A percentile compares a stretch with the other conserved stretches of the same genome.
These are phyloP conservation scores for Penicillium janthinellum DNA, from an alignment of 2,329 filamentous ascomycete species.

Conservation along the genomic window DNA sequence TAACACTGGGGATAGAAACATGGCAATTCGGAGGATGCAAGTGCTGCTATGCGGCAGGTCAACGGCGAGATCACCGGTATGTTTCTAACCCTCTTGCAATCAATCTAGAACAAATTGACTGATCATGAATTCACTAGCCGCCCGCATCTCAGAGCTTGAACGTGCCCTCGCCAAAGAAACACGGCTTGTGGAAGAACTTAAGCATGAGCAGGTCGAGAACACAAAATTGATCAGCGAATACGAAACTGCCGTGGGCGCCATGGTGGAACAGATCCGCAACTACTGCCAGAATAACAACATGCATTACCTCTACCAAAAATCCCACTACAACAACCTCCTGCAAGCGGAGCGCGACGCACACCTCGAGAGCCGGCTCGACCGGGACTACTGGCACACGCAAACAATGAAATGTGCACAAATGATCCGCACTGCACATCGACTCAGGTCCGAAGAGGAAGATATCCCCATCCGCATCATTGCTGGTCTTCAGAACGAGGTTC, in stretches of 20 bases:
- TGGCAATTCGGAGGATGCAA: slow-evolving; percentile 44
- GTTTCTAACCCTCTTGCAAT: slow-evolving; percentile 3
- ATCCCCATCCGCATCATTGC: slow-evolving; percentile 47
- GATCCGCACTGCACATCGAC: slow-evolving; percentile 50
- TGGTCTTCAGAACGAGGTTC: slow-evolving; percentile 53
- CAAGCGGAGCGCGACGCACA: slow-evolving; percentile 55
- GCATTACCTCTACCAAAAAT: slow-evolving; percentile 50
- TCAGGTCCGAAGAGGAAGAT: slow-evolving; percentile 53
- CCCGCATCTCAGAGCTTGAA: slow-evolving; percentile 53
- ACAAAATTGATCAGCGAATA: slow-evolving; percentile 52
- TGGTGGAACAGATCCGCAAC: slow-evolving; percentile 54
- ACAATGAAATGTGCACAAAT: slow-evolving; percentile 52
- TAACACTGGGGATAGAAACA: slow-evolving; percentile 40
- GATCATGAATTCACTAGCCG: slow-evolving; percentile 33
- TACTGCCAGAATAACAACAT: slow-evolving; percentile 54
- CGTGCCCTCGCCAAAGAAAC: slow-evolving; percentile 50
- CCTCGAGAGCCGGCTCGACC: slow-evolving; percentile 51
- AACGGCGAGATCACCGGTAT: slow-evolving; percentile 48
- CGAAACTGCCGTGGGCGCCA: slow-evolving; percentile 49
- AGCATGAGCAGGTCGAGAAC: slow-evolving; percentile 52
- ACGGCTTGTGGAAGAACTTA: slow-evolving; percentile 44
- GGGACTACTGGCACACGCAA: slow-evolving; percentile 53
- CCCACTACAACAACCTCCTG: slow-evolving; percentile 53
- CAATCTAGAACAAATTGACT: background rate
- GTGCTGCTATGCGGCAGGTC: slow-evolving; percentile 45